Base-by-base conservation (phyloP, 768 basidiomycete species). In the Mrakia blollopis region DNA sequence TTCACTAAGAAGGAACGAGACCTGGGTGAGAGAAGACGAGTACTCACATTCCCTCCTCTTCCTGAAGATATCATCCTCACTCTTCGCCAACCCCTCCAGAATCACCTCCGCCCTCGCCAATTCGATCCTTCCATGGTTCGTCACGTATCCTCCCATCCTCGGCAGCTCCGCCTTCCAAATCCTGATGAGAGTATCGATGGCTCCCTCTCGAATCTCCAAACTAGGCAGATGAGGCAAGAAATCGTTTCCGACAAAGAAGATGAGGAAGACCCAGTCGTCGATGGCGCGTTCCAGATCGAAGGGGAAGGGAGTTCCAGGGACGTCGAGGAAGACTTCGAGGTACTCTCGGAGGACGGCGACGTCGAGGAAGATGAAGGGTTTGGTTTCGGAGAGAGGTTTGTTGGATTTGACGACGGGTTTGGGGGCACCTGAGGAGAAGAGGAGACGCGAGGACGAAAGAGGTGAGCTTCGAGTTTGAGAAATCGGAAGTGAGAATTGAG, bases 221-320 rank as follows among this genome's bases (percentile, higher is more conserved):
- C 92, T 93, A 35, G 97, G 97, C 76, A 99, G 87, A 86, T 99
- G 97, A 30, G 97, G 97, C 81, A 99, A 88, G 88, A 99, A 95
- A 87, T 98, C 94, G 86, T 99, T 99, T 80, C 97, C 97, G 83
- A 99, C 97, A 85, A 99, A 98, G 89, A 99, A 99, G 80, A 98
- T 98, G 82, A 99, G 89, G 82, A 99, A 89, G 80, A 99, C 93
- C 97, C 97, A 99, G 84, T 99, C 97, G 88, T 99, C 97, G 84
- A 99, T 92, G 52, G 97, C 94, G 84, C 91, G 90, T 85, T 99
- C 97, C 84, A 98, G 87, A 81, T 92, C 89, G 88, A 96, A 98
- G 44, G 91, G 89, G 85, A 97, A 94, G 2, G 90, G 86, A 25
- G 88, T 84, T 78, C 88, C 85, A n/a, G 90, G 86, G 44, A 96